phyloP scores from a whole-genome alignment of 805 yeast species.

The Monosporozyma unispora region DNA sequence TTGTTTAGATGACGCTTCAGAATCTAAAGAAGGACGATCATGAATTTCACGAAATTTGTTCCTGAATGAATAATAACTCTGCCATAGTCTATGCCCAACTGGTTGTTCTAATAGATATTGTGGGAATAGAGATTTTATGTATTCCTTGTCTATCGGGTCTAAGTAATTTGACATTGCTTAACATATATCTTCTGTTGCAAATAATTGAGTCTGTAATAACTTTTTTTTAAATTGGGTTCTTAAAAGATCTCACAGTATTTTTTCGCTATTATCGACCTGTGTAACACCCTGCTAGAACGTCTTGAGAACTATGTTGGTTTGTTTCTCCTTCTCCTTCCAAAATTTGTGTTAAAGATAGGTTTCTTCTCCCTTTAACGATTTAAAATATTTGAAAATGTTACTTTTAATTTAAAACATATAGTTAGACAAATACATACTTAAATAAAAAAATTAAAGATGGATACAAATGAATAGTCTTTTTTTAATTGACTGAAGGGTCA shows the following conservation, averaged over 20 bases:
- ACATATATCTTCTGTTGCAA: neutral
- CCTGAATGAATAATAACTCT: conserved; percentile 19
- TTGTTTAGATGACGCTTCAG: neutral
- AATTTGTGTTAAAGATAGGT: neutral
- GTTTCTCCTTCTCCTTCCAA: neutral
- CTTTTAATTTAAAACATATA: neutral
- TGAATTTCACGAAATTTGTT: conserved; percentile 15
- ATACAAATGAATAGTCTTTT: neutral
- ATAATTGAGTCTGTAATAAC: neutral
- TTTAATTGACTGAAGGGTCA: neutral
- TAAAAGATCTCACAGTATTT: no score
- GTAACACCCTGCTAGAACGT: neutral
- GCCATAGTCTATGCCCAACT: conserved; percentile 23
- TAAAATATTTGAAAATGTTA: neutral
- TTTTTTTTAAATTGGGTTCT: no score
- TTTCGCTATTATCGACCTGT: neutral
- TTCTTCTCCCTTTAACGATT: neutral
- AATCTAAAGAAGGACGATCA: neutral
- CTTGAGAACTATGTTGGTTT: neutral
- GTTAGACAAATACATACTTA: neutral
- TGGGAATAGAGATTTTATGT: conserved; percentile 23
- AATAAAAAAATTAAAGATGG: neutral
- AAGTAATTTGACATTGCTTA: conserved; percentile 13
- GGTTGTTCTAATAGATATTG: conserved; percentile 28
- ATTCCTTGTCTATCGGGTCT: conserved; percentile 23